phyloP scores from a whole-genome alignment of 768 basidiomycete genomes.

The Cyathus striatus region DNA sequence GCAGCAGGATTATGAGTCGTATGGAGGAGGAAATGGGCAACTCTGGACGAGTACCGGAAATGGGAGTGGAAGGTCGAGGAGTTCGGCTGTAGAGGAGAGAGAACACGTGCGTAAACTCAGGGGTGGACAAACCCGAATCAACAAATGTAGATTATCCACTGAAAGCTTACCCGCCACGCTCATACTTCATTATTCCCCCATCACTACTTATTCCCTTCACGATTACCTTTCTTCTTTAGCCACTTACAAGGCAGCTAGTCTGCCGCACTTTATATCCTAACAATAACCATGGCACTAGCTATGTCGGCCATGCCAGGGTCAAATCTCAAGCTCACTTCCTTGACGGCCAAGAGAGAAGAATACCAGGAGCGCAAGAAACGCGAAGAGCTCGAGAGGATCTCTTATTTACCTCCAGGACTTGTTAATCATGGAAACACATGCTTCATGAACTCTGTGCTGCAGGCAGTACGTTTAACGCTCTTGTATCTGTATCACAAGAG shows the following conservation, averaged over 20 bases:
- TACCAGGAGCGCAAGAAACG: conserved; percentile 51
- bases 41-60: too few relatives aligned
- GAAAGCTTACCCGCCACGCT: too few relatives aligned
- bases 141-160: too few relatives aligned
- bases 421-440: conserved; percentile 87
- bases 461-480: conserved; percentile 56
- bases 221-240: neutral
- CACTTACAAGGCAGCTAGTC: neutral
- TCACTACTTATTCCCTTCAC: neutral
- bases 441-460: conserved; percentile 94
- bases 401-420: conserved; percentile 67
- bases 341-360: neutral
- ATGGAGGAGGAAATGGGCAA: too few relatives aligned
- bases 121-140: too few relatives aligned
- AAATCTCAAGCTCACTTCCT: neutral
- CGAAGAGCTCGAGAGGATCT: conserved; percentile 58
- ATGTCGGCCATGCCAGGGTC: neutral
- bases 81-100: too few relatives aligned
- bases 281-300: neutral
- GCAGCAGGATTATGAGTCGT: too few relatives aligned
- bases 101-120: too few relatives aligned
- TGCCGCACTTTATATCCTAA: neutral
- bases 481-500: too few relatives aligned
- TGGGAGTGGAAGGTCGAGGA: too few relatives aligned
- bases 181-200: too few relatives aligned